A percentile compares a stretch with the other conserved stretches of the same genome.
Evolutionary conservation across 805 yeast genomes (phyloP).

Genomic region (Wickerhamiella vanderwaltii): DNA sequence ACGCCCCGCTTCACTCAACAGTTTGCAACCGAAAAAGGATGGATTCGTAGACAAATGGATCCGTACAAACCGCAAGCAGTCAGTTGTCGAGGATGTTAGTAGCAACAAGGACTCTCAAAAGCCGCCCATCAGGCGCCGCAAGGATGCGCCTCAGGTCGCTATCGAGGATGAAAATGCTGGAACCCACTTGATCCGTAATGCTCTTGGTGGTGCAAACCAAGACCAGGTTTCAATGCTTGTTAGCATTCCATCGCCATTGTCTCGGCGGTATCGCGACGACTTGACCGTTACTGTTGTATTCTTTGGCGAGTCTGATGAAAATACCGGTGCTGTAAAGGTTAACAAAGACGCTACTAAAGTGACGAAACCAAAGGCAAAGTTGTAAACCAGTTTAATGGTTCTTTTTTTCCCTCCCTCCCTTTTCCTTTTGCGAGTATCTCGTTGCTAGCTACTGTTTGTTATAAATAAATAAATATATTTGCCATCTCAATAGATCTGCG

Average conservation of each 20-base stretch:
- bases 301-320: conserved; percentile 45
- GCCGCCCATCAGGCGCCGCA: conserved; percentile 52
- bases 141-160: conserved; percentile 18
- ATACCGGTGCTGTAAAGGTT: conserved; percentile 23
- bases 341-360: conserved; percentile 24
- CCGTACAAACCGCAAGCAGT: conserved; percentile 18
- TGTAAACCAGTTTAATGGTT: not conserved
- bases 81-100: conserved; percentile 27
- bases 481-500: not conserved
- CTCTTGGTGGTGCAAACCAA: conserved; percentile 76
- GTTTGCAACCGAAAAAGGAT: conserved; percentile 2
- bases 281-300: conserved; percentile 91
- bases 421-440: no score
- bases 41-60: conserved; percentile 17
- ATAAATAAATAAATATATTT: conserved; percentile 1
- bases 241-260: conserved; percentile 81
- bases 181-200: conserved; percentile 88
- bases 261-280: conserved; percentile 90
- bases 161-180: conserved; percentile 80
- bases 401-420: not conserved
- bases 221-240: conserved; percentile 83
- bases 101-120: conserved; percentile 45
- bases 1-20: conserved; percentile 30
- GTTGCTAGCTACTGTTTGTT: no score
- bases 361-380: conserved; percentile 13